Conservation (phyloP, 352 stramenopile species). For the Phytophthora pluvialis region DNA sequence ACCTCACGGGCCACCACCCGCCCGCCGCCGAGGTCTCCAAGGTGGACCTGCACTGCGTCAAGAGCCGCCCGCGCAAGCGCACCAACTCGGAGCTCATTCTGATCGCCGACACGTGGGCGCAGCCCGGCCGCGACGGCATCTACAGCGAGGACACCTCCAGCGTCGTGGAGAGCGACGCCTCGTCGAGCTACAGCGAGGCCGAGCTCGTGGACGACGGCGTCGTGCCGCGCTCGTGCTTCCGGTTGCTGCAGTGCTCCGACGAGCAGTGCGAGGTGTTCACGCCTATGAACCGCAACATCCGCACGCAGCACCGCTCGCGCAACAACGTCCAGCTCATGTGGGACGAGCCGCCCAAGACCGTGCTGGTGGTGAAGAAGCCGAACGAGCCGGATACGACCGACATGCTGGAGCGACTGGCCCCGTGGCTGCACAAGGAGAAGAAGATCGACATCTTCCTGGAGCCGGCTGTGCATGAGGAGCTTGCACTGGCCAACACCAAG, state of each 20-base stretch:
- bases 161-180: conserved; percentile 52
- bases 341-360: conserved; percentile 80
- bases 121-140: conserved; percentile 69
- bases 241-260: conserved; percentile 86
- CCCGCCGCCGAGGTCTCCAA: conserved; percentile 36
- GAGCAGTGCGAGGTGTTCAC: conserved; percentile 90
- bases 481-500: conserved; percentile 56
- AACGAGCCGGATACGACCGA: conserved; percentile 81
- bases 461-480: conserved; percentile 72
- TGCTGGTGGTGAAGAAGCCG: conserved; percentile 91
- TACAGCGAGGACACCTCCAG: conserved; percentile 72
- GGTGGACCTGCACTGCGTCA: conserved; percentile 53
- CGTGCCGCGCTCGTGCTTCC: conserved; percentile 68
- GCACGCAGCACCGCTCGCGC: conserved; percentile 81
- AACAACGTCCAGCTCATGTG: conserved; percentile 92
- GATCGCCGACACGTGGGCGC: conserved; percentile 80
- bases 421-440: conserved; percentile 82
- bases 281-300: conserved; percentile 86
- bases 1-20: conserved; percentile 59
- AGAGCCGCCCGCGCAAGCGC: conserved; percentile 61
- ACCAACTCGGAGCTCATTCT: conserved; percentile 89
- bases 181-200: conserved; percentile 54
- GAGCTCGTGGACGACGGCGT: conserved; percentile 34
- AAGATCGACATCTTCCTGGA: conserved; percentile 79
- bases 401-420: conserved; percentile 65